A percentile compares a stretch with the other conserved stretches of the same genome.
phyloP scores from a whole-genome alignment of 352 stramenopile species.

The Pythium apleroticum region DNA sequence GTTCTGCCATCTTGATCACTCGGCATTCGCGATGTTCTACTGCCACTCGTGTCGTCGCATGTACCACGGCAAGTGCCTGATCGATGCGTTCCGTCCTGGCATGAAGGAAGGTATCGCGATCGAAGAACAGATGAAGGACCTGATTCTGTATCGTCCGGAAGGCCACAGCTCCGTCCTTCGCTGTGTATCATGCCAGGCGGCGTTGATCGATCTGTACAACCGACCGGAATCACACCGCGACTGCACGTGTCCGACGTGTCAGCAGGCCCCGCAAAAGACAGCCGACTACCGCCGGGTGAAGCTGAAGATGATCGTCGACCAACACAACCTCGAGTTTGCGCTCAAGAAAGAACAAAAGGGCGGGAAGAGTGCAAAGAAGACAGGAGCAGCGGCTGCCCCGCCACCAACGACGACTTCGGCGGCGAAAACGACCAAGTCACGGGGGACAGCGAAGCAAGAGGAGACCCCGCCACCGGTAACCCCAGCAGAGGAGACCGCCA shows the following conservation, averaged over 20 bases:
- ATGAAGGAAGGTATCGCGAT: conserved; percentile 10
- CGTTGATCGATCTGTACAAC: conserved; percentile 22
- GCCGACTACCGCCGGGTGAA: conserved; percentile 17
- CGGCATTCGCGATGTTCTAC: conserved; percentile 8
- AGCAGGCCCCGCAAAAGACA: conserved; percentile 10
- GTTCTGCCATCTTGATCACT: conserved; percentile 14
- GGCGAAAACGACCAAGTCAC: neutral
- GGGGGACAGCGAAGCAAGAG: neutral
- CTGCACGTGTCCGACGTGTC: conserved; percentile 20
- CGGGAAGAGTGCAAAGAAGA: neutral
- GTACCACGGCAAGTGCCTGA: conserved; percentile 27
- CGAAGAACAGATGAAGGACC: conserved; percentile 14
- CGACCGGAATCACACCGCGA: conserved; percentile 15
- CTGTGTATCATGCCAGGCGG: conserved; percentile 20
- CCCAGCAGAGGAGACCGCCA: neutral
- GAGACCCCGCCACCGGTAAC: neutral
- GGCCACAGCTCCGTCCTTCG: conserved; percentile 11
- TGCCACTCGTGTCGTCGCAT: conserved; percentile 18
- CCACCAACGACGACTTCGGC: neutral
- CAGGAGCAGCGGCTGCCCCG: neutral
- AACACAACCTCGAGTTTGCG: conserved; percentile 21
- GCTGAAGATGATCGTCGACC: conserved; percentile 24
- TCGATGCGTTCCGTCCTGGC: conserved; percentile 7
- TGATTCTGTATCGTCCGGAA: conserved; percentile 8
- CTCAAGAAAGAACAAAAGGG: conserved; percentile 14